Evolutionary conservation across 2,329 filamentous ascomycete species (phyloP), one percentile per base, ranked within the genome.

Genomic region (Microdochium nivale): DNA sequence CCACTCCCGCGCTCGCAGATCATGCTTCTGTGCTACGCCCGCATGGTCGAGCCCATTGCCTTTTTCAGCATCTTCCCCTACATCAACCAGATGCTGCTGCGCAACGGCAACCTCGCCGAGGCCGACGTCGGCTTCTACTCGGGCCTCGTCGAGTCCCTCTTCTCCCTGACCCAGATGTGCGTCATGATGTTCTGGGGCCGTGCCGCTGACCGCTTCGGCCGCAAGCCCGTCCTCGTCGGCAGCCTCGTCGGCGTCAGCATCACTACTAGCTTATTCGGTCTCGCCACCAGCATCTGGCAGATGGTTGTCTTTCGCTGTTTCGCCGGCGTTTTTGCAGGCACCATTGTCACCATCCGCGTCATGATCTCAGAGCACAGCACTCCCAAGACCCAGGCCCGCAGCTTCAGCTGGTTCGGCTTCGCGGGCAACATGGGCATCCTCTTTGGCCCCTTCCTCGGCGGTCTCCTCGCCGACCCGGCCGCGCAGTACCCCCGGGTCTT

Each of bases 21-120:
- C 50, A 65, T 86, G 30, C 67, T 87, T 11, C 79, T 94, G 13
- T 92, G 88, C 71, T 87, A 83, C 63, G 83, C 84, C 1, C 81
- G 87, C 5, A 63, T 88, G 25, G 73, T 88, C 46, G 88, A 92
- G 61, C 87, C 88, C 1, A 77, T 91, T 40, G 86, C 87, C n/a
- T 92, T 89, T 71, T 92, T 91, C 71, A 82, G 77, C 63, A 89
- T 92, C 64, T 87, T 92, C 60, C 86, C 88, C 1, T 92, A 87
- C 68, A 79, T 94, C 67, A 88, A 84, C 60, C 74, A 85, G 62
- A 92, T 92, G 88, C 82, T 88, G 35, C 72, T 80, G 65, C 73
- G 79, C 52, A 85, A 83, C 53, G 87, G 86, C 10, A 61, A 73
- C 11, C 67, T 92, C 2, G 65, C 74, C 1, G 71, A 80, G 46